A percentile compares a stretch with the other conserved stretches of the same genome.
These are phyloP conservation scores for Adenanthera pavonina DNA, from an alignment of 306 rosid genomes.

Conservation along the genomic window DNA sequence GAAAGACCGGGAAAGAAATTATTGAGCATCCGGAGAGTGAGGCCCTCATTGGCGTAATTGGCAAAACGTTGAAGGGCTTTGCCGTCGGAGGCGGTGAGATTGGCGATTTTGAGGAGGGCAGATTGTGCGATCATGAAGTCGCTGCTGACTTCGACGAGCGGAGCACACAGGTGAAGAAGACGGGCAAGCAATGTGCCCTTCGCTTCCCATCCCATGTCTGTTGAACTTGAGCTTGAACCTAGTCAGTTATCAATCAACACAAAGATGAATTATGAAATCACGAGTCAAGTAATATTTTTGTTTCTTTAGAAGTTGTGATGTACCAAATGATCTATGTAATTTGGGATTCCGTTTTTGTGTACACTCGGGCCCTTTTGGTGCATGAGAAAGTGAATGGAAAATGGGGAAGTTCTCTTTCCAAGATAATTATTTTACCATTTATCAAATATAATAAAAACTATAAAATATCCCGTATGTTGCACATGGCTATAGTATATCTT, in stretches of 20 bases:
- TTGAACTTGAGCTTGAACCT: neutral
- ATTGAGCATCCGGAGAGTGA: constrained; percentile 44
- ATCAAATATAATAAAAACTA: too few species aligned
- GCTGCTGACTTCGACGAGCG: constrained; percentile 49
- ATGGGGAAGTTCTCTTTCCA: too few species aligned
- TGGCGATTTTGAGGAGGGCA: constrained; percentile 53
- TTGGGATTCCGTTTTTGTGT: too few species aligned
- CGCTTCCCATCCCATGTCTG: constrained; percentile 49
- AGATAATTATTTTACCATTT: too few species aligned
- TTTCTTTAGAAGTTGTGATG: neutral
- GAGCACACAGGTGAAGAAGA: constrained; percentile 54
- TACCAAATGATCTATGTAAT: too few species aligned
- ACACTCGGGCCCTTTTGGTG: too few species aligned
- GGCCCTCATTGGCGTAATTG: constrained; percentile 63
- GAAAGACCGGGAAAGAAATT: neutral
- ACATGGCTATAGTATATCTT: too few species aligned
- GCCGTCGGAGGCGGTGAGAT: constrained; percentile 61
- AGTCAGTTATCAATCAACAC: neutral
- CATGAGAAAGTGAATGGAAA: too few species aligned
- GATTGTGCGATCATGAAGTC: constrained; percentile 49
- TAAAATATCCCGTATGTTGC: too few species aligned
- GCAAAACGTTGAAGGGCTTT: constrained; percentile 70
- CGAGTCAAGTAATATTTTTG: neutral
- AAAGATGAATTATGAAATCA: neutral
- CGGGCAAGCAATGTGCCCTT: constrained; percentile 50